A percentile compares a stretch with the other conserved stretches of the same genome.
Conservation (phyloP, 176 grass and related monocot species). For the Metroxylon sagu region DNA sequence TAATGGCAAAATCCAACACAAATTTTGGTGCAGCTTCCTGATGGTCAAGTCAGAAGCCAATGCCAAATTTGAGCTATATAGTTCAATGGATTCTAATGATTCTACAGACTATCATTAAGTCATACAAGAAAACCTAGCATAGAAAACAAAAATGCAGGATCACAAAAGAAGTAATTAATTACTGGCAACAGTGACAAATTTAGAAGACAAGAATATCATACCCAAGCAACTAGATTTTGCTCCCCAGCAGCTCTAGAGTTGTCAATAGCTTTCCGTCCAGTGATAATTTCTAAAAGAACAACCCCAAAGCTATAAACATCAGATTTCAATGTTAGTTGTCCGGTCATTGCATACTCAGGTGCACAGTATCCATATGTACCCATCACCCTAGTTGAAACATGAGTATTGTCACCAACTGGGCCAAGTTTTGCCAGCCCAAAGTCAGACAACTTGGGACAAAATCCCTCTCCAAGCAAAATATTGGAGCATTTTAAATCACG, state of each 20-base stretch:
- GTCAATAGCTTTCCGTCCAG: slow-evolving; percentile 47
- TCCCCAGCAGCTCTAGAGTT: slow-evolving; percentile 36
- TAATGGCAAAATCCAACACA: no score
- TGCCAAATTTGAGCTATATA: no score
- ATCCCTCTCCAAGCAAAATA: slow-evolving; percentile 42
- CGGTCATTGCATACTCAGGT: slow-evolving; percentile 53
- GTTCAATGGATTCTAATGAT: no score
- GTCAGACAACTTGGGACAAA: slow-evolving; percentile 49
- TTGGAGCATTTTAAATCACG: slow-evolving; percentile 58
- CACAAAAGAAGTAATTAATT: background rate
- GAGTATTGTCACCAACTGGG: slow-evolving; percentile 46
- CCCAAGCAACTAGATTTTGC: slow-evolving; percentile 66
- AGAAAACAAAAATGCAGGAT: slow-evolving; percentile 2
- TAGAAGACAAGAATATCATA: slow-evolving; percentile 10
- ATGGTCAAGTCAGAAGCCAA: no score
- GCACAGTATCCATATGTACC: slow-evolving; percentile 63
- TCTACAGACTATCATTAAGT: no score
- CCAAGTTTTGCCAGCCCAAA: slow-evolving; percentile 59
- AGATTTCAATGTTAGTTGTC: slow-evolving; percentile 48
- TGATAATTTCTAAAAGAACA: slow-evolving; percentile 48
- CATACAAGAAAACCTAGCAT: no score
- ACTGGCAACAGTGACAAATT: background rate
- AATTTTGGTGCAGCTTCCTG: no score
- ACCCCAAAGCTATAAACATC: slow-evolving; percentile 57
- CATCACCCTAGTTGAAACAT: slow-evolving; percentile 61